phyloP scores from a whole-genome alignment of 176 grass and related monocot species.

The Bolboschoenus planiculmis region DNA sequence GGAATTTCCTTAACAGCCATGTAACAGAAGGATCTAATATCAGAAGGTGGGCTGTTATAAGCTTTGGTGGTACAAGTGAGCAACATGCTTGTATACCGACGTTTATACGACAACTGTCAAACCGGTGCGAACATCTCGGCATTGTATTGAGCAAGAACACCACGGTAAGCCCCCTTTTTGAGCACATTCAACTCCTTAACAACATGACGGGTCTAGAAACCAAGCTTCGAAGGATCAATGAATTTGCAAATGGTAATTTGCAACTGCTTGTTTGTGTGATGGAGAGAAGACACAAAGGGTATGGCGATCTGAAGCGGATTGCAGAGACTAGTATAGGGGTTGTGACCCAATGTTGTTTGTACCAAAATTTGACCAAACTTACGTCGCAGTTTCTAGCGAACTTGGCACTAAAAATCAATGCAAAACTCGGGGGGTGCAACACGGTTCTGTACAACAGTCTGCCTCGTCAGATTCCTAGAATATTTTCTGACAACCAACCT shows the following conservation, averaged over 20 bases:
- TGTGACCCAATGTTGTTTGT: slow-evolving; percentile 89
- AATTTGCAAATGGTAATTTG: slow-evolving; percentile 68
- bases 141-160: slow-evolving; percentile 70
- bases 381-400: slow-evolving; percentile 75
- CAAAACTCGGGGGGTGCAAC: slow-evolving; percentile 81
- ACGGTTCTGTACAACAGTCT: slow-evolving; percentile 64
- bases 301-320: slow-evolving; percentile 85
- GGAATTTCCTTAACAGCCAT: slow-evolving; percentile 81
- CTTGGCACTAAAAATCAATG: slow-evolving; percentile 86
- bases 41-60: slow-evolving; percentile 82
- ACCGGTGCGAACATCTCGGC: slow-evolving; percentile 73
- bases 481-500: slow-evolving; percentile 57
- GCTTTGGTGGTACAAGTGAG: slow-evolving; percentile 72
- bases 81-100: slow-evolving; percentile 63
- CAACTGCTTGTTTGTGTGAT: slow-evolving; percentile 82
- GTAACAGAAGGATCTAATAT: slow-evolving; percentile 74
- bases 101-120: slow-evolving; percentile 70
- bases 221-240: slow-evolving; percentile 69
- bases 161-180: slow-evolving; percentile 56
- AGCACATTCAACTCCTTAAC: slow-evolving; percentile 73
- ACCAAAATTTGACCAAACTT: slow-evolving; percentile 62
- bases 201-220: slow-evolving; percentile 58
- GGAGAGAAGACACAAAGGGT: slow-evolving; percentile 75
- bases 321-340: slow-evolving; percentile 80
- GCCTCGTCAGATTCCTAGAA: slow-evolving; percentile 66